These are phyloP conservation scores for Elongisporangium senticosum DNA, from an alignment of 352 stramenopile genomes.

Conservation along the genomic window DNA sequence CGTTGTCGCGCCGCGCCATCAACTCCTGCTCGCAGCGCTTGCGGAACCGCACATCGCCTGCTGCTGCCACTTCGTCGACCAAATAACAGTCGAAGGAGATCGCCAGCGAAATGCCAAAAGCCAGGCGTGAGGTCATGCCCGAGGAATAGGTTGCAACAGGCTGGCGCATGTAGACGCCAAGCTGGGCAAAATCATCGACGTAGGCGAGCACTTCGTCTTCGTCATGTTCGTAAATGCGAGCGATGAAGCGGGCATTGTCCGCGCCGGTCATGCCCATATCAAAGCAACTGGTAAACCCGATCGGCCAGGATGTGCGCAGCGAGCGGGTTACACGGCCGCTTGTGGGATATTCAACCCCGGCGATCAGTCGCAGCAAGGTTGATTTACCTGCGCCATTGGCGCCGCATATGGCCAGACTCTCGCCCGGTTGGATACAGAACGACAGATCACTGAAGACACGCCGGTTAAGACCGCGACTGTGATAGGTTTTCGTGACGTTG, in stretches of 20 bases:
- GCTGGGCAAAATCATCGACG: slow-evolving; percentile 5
- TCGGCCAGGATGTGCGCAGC: slow-evolving; percentile 4
- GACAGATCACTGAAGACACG: slow-evolving; percentile 5
- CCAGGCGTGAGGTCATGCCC: slow-evolving; percentile 4
- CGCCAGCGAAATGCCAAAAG: slow-evolving; percentile 5
- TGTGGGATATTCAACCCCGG: slow-evolving; percentile 5
- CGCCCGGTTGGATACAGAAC: slow-evolving; percentile 5
- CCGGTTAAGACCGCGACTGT: slow-evolving; percentile 5
- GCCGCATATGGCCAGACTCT: slow-evolving; percentile 5
- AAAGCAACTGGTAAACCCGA: slow-evolving; percentile 5
- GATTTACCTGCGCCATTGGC: slow-evolving; percentile 5
- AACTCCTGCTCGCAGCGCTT: slow-evolving; percentile 5
- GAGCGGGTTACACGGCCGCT: slow-evolving; percentile 4
- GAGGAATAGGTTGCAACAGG: slow-evolving; percentile 5
- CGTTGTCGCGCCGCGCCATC: slow-evolving; percentile 4
- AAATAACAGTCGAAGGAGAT: slow-evolving; percentile 6
- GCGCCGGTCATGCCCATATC: slow-evolving; percentile 4
- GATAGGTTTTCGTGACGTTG: slow-evolving; percentile 5
- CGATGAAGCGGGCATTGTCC: slow-evolving; percentile 5
- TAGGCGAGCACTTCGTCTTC: slow-evolving; percentile 5
- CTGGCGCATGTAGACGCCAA: slow-evolving; percentile 5
- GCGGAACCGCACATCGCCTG: slow-evolving; percentile 4
- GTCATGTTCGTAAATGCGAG: slow-evolving; percentile 5
- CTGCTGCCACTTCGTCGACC: slow-evolving; percentile 4
- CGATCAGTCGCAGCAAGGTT: slow-evolving; percentile 5